phyloP scores from a whole-genome alignment of 768 basidiomycete species.

The Mycena albidolilacea region DNA sequence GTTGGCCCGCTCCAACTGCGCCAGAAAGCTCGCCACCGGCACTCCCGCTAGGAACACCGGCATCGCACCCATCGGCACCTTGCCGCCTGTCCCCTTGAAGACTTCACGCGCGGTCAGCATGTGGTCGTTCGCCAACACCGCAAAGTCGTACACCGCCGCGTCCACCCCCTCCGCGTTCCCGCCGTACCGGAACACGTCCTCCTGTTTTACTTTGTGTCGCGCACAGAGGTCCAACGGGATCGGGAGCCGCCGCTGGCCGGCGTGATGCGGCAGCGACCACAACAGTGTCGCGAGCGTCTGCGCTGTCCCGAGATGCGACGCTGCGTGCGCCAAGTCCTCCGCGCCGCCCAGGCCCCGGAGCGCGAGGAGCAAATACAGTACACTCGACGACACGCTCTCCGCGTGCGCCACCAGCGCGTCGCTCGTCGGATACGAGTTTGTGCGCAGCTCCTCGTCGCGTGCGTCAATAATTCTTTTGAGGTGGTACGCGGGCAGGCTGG shows the following conservation, averaged over 20 bases:
- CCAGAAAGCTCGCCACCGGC: conserved; percentile 76
- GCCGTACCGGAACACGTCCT: conserved; percentile 80
- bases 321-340: conserved; percentile 77
- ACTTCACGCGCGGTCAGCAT: conserved; percentile 80
- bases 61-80: conserved; percentile 71
- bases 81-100: conserved; percentile 67
- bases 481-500: conserved; percentile 78
- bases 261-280: conserved; percentile 85
- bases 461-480: conserved; percentile 89
- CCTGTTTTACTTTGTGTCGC: conserved; percentile 82
- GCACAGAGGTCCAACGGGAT: conserved; percentile 89
- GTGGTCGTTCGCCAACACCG: conserved; percentile 86
- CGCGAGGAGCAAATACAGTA: conserved; percentile 83
- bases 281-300: conserved; percentile 81
- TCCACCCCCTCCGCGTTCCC: conserved; percentile 71
- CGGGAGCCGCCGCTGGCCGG: conserved; percentile 76
- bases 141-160: conserved; percentile 89
- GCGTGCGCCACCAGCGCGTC: conserved; percentile 81
- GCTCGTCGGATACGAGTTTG: conserved; percentile 74
- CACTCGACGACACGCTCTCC: conserved; percentile 85
- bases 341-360: conserved; percentile 69
- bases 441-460: conserved; percentile 77
- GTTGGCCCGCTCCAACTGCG: conserved; percentile 74
- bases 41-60: conserved; percentile 83
- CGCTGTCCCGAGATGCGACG: conserved; percentile 85